A percentile compares a stretch with the other conserved stretches of the same genome.
These are phyloP conservation scores for Lasiosphaeria hispida DNA, from an alignment of 495 filamentous ascomycete genomes.

Conservation along the genomic window DNA sequence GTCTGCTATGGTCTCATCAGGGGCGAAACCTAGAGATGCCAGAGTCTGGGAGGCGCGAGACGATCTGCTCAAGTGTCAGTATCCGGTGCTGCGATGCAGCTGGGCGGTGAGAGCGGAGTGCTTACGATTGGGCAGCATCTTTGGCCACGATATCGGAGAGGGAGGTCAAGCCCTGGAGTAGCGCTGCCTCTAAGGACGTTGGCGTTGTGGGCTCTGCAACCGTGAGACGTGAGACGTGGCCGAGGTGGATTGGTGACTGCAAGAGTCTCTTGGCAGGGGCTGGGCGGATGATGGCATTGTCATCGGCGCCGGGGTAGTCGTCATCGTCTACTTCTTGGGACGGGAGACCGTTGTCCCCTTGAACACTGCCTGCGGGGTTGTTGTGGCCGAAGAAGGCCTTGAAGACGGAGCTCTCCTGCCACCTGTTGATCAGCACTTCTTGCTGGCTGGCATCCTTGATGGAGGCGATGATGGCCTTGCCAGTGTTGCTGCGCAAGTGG, in stretches of 20 bases:
- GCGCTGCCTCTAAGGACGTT: not conserved
- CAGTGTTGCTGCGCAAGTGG: slow-evolving; percentile 26
- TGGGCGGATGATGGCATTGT: slow-evolving; percentile 11
- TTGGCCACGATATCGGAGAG: slow-evolving; percentile 38
- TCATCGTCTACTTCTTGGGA: slow-evolving; percentile 16
- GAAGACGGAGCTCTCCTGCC: slow-evolving; percentile 37
- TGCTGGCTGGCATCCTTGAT: slow-evolving; percentile 38
- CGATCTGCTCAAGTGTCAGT: slow-evolving; percentile 16
- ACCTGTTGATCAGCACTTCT: slow-evolving; percentile 30
- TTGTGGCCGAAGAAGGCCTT: slow-evolving; percentile 36
- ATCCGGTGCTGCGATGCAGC: not conserved
- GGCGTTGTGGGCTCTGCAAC: slow-evolving; percentile 3
- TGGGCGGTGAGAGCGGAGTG: not conserved
- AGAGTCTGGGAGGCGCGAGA: slow-evolving; percentile 33
- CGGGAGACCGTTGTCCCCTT: not conserved
- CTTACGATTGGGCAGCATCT: slow-evolving; percentile 34
- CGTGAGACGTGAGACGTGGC: not conserved
- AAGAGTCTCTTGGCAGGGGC: slow-evolving; percentile 17
- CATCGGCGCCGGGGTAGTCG: slow-evolving; percentile 14
- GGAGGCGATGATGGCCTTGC: slow-evolving; percentile 25
- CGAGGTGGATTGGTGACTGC: slow-evolving; percentile 5
- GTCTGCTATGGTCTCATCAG: slow-evolving; percentile 37
- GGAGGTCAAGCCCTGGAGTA: slow-evolving; percentile 14
- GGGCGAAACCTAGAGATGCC: slow-evolving; percentile 35
- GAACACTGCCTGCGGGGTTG: slow-evolving; percentile 7